These are phyloP conservation scores for Harrya chromipes DNA, from an alignment of 768 basidiomycete species.

Conservation along the genomic window DNA sequence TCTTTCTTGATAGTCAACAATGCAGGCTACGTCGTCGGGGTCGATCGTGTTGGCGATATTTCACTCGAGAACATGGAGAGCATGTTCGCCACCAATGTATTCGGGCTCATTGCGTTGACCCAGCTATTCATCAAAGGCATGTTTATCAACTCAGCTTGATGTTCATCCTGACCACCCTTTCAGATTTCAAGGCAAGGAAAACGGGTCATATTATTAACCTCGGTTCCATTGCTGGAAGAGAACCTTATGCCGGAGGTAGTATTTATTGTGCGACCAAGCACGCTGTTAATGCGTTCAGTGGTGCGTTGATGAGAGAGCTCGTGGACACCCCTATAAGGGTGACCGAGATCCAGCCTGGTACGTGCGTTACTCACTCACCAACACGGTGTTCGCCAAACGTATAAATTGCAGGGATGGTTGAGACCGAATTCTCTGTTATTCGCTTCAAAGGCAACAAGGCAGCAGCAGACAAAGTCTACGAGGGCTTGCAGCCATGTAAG, in stretches of 20 bases:
- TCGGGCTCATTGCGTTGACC: slow-evolving; percentile 81
- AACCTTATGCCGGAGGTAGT: slow-evolving; percentile 86
- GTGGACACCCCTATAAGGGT: slow-evolving; percentile 93
- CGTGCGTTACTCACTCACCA: slow-evolving; percentile 8
- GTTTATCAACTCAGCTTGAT: background rate
- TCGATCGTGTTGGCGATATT: slow-evolving; percentile 84
- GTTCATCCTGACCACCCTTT: slow-evolving; percentile 9
- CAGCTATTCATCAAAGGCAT: slow-evolving; percentile 66
- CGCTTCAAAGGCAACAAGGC: slow-evolving; percentile 83
- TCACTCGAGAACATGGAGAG: slow-evolving; percentile 73
- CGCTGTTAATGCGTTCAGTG: slow-evolving; percentile 84
- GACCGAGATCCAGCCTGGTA: slow-evolving; percentile 91
- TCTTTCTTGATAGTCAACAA: slow-evolving; percentile 50
- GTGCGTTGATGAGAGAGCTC: slow-evolving; percentile 77
- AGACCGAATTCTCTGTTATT: slow-evolving; percentile 90
- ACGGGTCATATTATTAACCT: slow-evolving; percentile 92
- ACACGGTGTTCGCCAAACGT: background rate
- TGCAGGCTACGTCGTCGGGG: slow-evolving; percentile 88
- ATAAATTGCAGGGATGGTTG: slow-evolving; percentile 65
- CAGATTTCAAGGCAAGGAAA: slow-evolving; percentile 77
- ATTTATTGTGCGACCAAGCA: slow-evolving; percentile 93
- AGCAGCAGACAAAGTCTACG: slow-evolving; percentile 87
- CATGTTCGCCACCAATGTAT: slow-evolving; percentile 80
- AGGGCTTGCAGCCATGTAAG: slow-evolving; percentile 83
- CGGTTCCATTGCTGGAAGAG: slow-evolving; percentile 87